A percentile compares a stretch with the other conserved stretches of the same genome.
Evolutionary conservation across 495 filamentous ascomycete species (phyloP).

Genomic region (Aspergillus carlsbadensis): DNA sequence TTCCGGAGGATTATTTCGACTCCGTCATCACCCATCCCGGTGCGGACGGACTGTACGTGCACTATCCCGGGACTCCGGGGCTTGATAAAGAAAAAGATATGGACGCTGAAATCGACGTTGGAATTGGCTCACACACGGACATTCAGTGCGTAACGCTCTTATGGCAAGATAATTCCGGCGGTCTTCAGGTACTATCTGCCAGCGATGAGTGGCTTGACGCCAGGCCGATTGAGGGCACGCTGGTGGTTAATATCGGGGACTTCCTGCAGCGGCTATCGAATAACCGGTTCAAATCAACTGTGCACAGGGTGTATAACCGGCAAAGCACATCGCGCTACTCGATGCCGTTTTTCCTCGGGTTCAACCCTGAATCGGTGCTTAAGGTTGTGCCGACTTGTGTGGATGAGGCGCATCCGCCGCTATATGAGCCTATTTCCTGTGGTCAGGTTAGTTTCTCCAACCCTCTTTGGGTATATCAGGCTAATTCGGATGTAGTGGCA

Average conservation of each 20-base stretch:
- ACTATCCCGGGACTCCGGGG: slow-evolving; percentile 47
- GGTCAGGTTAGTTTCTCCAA: slow-evolving; percentile 35
- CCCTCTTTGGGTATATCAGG: background rate
- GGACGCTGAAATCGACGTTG: slow-evolving; percentile 35
- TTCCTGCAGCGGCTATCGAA: slow-evolving; percentile 64
- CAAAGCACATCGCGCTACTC: slow-evolving; percentile 48
- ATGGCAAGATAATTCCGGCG: slow-evolving; percentile 53
- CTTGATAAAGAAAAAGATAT: slow-evolving; percentile 8
- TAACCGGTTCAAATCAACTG: slow-evolving; percentile 57
- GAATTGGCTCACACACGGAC: slow-evolving; percentile 59
- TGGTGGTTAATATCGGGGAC: slow-evolving; percentile 68
- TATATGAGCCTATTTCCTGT: slow-evolving; percentile 58
- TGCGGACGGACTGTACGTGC: slow-evolving; percentile 49
- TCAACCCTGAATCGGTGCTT: slow-evolving; percentile 44
- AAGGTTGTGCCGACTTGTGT: slow-evolving; percentile 52
- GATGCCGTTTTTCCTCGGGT: slow-evolving; percentile 62
- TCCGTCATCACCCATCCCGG: slow-evolving; percentile 48
- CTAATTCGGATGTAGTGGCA: slow-evolving; percentile 25
- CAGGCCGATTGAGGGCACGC: slow-evolving; percentile 52
- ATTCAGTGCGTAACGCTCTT: slow-evolving; percentile 58
- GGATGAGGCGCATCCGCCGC: slow-evolving; percentile 50
- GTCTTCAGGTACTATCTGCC: slow-evolving; percentile 52
- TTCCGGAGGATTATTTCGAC: slow-evolving; percentile 53
- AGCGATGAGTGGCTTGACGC: slow-evolving; percentile 55
- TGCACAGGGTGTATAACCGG: slow-evolving; percentile 56